A percentile compares a stretch with the other conserved stretches of the same genome.
Evolutionary conservation across 2,329 filamentous ascomycete genomes (phyloP).

Genomic region (Pezicula carpinea): DNA sequence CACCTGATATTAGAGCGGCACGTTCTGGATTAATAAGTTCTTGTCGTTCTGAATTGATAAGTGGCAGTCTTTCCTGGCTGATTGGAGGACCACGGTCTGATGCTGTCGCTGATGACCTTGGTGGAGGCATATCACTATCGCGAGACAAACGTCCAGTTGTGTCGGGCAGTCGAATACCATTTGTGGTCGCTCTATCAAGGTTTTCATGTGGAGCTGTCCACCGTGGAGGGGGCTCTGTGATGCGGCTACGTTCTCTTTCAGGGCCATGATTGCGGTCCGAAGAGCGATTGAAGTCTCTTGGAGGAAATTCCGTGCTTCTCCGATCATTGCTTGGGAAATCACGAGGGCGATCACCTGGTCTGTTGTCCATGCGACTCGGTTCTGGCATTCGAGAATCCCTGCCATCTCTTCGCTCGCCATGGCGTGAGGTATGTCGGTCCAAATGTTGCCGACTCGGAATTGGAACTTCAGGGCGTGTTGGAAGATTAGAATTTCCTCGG

Average conservation of each 20-base stretch:
- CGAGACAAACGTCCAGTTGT: conserved; percentile 23
- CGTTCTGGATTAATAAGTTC: conserved; percentile 29
- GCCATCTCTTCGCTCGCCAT: conserved; percentile 26
- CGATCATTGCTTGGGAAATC: conserved; percentile 24
- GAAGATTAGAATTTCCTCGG: conserved; percentile 21
- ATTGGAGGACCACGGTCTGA: conserved; percentile 19
- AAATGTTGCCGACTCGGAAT: conserved; percentile 23
- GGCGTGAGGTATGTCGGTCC: conserved; percentile 24
- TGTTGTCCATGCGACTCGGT: conserved; percentile 12
- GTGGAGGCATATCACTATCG: conserved; percentile 24
- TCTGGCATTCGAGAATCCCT: conserved; percentile 19
- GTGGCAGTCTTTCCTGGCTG: conserved; percentile 19
- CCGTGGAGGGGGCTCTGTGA: conserved; percentile 21
- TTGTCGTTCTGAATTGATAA: conserved; percentile 23
- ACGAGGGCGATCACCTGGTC: conserved; percentile 25
- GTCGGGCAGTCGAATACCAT: conserved; percentile 18
- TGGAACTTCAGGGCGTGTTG: conserved; percentile 27
- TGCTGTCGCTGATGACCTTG: conserved; percentile 15
- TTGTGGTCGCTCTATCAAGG: conserved; percentile 17
- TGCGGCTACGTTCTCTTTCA: conserved; percentile 23
- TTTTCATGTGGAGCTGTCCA: conserved; percentile 26
- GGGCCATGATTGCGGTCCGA: conserved; percentile 17
- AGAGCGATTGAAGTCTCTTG: conserved; percentile 22
- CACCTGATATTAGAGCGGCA: conserved; percentile 26
- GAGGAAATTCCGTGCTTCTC: conserved; percentile 17